Evolutionary conservation across 2,329 filamentous ascomycete genomes (phyloP), one percentile per base, ranked within the genome.

Genomic region (Aureobasidium namibiae): DNA sequence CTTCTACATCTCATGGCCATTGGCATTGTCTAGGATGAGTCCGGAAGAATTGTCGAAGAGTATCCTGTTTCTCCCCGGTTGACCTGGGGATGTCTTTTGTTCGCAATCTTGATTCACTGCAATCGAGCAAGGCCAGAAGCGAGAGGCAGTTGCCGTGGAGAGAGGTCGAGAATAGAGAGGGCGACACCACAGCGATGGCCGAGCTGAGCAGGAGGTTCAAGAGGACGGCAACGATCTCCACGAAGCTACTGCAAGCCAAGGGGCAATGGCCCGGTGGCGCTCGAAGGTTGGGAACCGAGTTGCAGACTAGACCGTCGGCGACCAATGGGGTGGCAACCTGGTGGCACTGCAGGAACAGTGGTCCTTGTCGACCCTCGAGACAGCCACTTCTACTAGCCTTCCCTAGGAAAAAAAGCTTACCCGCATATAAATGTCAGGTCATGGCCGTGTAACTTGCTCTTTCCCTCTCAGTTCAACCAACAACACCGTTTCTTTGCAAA

Each of bases 341-440:
- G 23, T 3, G 24, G 16, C 36, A 38, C 36, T 16, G 36, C 36
- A 38, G 36, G 36, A 24, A 13, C 33, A 21, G 29, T 52, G 34
- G 49, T 45, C 23, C 23, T n/a, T 45, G 41, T 45, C 21, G 36
- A 52, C 23, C 48, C 34, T 52, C 49, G 49, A 52, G 33, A 52
- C 49, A 42, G 26, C 36, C 36, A 54, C 42, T 36, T 54, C 42
- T 54, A 54, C 50, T 38, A 54, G 50, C 50, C 36, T 31, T 11
- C 34, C 18, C 8, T 9, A 21, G 39, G 34, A 16, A 38, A 9
- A 26, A 54, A 54, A 54, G 50, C 26, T 54, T 42, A 14, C 21
- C n/a, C n/a, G 33, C 26, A 54, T 54, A 54, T 42, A 54, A 54
- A 54, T 21, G 9, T 42, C 23, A 39, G 14, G 33, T 8, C 23